These are phyloP conservation scores for Graphilbum sp. DNA, from an alignment of 2,329 filamentous ascomycete species.

Conservation along the genomic window DNA sequence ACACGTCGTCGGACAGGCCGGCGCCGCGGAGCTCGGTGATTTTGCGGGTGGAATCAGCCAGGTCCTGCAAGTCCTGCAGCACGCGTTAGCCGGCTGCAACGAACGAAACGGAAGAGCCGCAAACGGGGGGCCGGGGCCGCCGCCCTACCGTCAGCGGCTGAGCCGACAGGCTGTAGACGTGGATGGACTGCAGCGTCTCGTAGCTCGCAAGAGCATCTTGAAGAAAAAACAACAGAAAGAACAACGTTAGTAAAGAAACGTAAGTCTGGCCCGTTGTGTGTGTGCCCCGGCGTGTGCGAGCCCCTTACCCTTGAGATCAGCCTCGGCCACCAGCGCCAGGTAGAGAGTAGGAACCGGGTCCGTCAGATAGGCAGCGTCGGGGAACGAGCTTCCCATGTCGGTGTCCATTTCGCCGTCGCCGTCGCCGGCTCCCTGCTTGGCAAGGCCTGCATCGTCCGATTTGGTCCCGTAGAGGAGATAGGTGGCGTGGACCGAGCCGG, in stretches of 20 bases:
- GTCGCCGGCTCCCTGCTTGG: slow-evolving; percentile 21
- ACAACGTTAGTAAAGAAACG: too few relatives aligned
- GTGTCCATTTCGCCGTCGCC: slow-evolving; percentile 59
- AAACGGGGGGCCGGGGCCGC: neutral
- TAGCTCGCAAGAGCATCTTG: slow-evolving; percentile 53
- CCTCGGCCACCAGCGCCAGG: slow-evolving; percentile 54
- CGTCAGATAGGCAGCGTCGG: slow-evolving; percentile 31
- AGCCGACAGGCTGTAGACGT: slow-evolving; percentile 73
- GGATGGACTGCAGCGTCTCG: slow-evolving; percentile 58
- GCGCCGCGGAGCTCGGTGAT: slow-evolving; percentile 36
- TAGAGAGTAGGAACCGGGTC: slow-evolving; percentile 37
- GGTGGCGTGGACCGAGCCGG: slow-evolving; percentile 72
- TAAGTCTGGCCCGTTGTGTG: too few relatives aligned
- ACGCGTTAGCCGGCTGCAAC: too few relatives aligned
- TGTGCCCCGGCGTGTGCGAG: too few relatives aligned
- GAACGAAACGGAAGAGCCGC: too few relatives aligned
- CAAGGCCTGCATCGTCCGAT: slow-evolving; percentile 16
- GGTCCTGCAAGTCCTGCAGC: slow-evolving; percentile 46
- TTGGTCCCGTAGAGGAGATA: slow-evolving; percentile 69
- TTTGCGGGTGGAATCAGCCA: slow-evolving; percentile 54
- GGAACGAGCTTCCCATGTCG: slow-evolving; percentile 51
- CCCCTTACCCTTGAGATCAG: slow-evolving; percentile 50
- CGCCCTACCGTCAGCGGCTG: slow-evolving; percentile 48
- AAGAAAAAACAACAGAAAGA: slow-evolving; percentile 1
- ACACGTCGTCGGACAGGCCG: slow-evolving; percentile 42